These are phyloP conservation scores for Pythium diclinum DNA, from an alignment of 352 stramenopile species.

Conservation along the genomic window DNA sequence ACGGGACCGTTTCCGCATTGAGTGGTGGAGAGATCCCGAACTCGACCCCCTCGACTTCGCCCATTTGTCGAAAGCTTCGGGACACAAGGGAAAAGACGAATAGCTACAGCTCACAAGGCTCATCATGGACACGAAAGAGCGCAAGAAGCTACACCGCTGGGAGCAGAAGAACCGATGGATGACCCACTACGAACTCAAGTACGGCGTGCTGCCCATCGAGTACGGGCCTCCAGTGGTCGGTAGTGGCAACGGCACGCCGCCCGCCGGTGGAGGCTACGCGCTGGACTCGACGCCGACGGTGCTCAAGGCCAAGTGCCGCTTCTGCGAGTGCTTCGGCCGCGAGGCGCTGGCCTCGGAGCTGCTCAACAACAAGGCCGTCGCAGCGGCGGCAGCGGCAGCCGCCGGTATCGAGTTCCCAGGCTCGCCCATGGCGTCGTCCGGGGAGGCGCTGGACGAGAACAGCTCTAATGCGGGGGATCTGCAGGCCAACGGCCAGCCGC, in stretches of 20 bases:
- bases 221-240: conserved; percentile 23
- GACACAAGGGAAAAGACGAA: conserved; percentile 5
- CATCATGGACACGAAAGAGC: conserved; percentile 38
- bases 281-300: conserved; percentile 29
- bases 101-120: neutral
- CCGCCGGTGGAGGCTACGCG: neutral
- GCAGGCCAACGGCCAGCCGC: conserved; percentile 6
- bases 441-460: conserved; percentile 16
- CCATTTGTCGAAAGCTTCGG: neutral
- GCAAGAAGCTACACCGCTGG: conserved; percentile 56
- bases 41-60: neutral
- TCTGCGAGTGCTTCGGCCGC: conserved; percentile 55
- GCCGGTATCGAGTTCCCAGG: conserved; percentile 25
- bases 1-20: conserved; percentile 13
- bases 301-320: conserved; percentile 54
- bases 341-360: conserved; percentile 26
- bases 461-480: conserved; percentile 25
- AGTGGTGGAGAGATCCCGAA: conserved; percentile 14
- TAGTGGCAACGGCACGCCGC: conserved; percentile 2
- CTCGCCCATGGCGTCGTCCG: conserved; percentile 20
- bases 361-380: conserved; percentile 19
- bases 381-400: conserved; percentile 15
- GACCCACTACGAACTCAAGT: conserved; percentile 60
- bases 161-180: conserved; percentile 69
- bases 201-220: conserved; percentile 50